Evolutionary conservation across 495 filamentous ascomycete species (phyloP).

Genomic region (Cenococcum geophilum): DNA sequence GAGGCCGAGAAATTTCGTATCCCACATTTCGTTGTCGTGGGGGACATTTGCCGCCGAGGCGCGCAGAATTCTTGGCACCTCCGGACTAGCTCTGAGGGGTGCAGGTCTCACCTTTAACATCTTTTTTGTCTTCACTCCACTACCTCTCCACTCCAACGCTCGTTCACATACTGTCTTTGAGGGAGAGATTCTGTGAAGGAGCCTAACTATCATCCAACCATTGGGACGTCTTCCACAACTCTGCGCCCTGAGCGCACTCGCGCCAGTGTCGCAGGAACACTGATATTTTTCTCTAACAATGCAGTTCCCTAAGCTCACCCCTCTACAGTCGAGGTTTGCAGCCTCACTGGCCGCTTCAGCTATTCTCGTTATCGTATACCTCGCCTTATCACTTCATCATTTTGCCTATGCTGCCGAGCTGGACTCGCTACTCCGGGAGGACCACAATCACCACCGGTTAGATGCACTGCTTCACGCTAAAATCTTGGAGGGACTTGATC

Average conservation of each 20-base stretch:
- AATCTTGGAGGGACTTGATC: background rate
- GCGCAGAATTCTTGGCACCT: background rate
- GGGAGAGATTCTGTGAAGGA: background rate
- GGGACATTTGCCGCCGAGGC: background rate
- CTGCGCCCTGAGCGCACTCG: conserved; percentile 19
- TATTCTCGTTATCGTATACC: conserved; percentile 50
- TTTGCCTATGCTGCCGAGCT: conserved; percentile 57
- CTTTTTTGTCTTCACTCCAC: background rate
- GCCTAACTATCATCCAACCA: background rate
- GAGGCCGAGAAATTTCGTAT: too few relatives aligned
- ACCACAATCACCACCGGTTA: conserved; percentile 46
- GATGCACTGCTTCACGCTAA: conserved; percentile 7
- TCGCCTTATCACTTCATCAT: conserved; percentile 49
- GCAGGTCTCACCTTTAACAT: background rate
- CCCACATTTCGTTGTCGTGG: background rate
- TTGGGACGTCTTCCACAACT: conserved; percentile 4
- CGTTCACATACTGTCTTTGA: background rate
- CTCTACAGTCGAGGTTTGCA: conserved; percentile 62
- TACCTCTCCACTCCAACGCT: background rate
- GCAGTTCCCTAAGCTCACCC: conserved; percentile 53
- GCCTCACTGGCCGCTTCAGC: conserved; percentile 55
- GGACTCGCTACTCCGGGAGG: conserved; percentile 39
- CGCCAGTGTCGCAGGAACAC: conserved; percentile 21
- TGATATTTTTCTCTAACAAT: conserved; percentile 38
- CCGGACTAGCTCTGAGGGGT: background rate